Conservation (phyloP, 139 green algal genomes). For the Marvania coccoides region DNA sequence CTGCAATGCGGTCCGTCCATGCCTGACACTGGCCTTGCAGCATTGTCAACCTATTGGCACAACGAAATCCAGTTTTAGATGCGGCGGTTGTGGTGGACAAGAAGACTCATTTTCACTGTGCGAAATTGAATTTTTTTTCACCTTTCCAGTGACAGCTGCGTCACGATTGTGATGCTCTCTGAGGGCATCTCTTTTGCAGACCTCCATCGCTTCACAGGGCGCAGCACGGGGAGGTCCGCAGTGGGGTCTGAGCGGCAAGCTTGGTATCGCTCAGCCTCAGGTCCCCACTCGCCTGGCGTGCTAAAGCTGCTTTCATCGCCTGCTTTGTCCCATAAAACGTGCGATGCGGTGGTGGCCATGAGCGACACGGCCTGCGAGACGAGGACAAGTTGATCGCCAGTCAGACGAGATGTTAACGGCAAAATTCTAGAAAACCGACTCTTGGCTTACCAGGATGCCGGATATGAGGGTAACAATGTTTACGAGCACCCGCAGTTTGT, state of each 20-base stretch:
- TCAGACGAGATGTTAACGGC: too few relatives aligned
- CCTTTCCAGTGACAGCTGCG: conserved; percentile 17
- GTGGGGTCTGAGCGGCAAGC: not conserved
- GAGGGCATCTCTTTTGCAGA: not conserved
- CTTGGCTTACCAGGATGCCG: too few relatives aligned
- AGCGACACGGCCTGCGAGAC: too few relatives aligned
- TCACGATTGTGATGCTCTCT: conserved; percentile 7
- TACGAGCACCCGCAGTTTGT: too few relatives aligned
- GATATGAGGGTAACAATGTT: too few relatives aligned
- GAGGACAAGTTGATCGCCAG: too few relatives aligned
- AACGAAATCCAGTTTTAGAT: not conserved
- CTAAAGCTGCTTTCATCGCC: too few relatives aligned
- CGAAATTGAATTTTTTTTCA: not conserved
- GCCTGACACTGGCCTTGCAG: conserved; percentile 4
- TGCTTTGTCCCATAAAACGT: too few relatives aligned
- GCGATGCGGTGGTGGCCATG: too few relatives aligned
- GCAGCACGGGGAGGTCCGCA: not conserved
- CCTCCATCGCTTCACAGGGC: not conserved
- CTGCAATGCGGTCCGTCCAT: conserved; percentile 9
- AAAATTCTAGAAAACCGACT: too few relatives aligned
- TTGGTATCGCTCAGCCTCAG: not conserved
- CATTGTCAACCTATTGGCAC: not conserved
- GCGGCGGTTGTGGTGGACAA: not conserved
- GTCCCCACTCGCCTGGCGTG: not conserved
- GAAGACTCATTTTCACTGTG: not conserved